Base-by-base conservation (phyloP, 2,329 filamentous ascomycete species). In the Byssoonygena ceratinophila region DNA sequence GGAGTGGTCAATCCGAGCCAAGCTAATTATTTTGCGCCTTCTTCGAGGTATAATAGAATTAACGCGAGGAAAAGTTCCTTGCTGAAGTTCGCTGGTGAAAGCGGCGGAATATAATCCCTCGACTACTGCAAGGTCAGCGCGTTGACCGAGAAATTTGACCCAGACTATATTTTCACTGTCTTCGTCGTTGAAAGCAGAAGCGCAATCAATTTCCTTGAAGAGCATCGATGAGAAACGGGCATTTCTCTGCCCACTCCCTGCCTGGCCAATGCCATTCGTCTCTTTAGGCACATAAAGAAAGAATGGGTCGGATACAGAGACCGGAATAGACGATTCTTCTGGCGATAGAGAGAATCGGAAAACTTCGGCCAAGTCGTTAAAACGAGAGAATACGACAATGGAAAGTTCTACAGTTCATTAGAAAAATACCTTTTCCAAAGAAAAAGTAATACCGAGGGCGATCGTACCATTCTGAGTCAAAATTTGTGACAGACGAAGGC, bases 401-500 rank as follows among this genome's bases (percentile, higher is more conserved):
- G 66, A 66, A 18, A 68, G 59, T 44, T 66, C 69, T 72, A 29
- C 31, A 36, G 20, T 58, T 46, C 29, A 59, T 52, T 56, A 55
- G 27, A 46, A 40, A 34, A 3, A 14, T 11, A 34, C 12, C 41
- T 5, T 27, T 4, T 9, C 12, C 32, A 29, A 46, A 48, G 20
- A 47, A 16, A 45, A n/a, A 3, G n/a, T 22, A n/a, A 36, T 1
- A 11, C 12, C 37, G 12, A 37, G 22, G 4, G 32, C 27, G 27
- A 37, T 54, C 61, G 52, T 65, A 71, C 70, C 62, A 51, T 63
- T 57, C 25, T 62, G 56, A 27, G 66, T 50, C 51, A 64, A 49
- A 25, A 72, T 27, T 49, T 67, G 57, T 36, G 63, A 60, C 25
- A 74, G 54, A 18, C 66, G 67, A 29, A 82, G 62, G 27, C 73